Conservation (phyloP, 2,329 filamentous ascomycete genomes). For the Aspergillus udagawae region DNA sequence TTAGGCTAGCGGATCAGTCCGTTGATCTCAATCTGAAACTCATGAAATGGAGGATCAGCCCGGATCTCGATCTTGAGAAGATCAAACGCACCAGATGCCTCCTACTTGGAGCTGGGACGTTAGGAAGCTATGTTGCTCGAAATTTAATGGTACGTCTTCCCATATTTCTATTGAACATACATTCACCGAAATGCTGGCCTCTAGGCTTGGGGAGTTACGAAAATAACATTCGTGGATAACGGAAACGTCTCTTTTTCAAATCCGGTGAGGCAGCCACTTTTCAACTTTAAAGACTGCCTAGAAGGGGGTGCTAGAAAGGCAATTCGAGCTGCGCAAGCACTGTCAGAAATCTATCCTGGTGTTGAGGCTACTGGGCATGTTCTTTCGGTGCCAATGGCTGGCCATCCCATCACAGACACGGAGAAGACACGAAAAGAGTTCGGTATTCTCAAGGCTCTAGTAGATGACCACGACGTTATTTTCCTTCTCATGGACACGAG, state of each 20-base stretch:
- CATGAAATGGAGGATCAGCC: conserved; percentile 98
- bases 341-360: conserved; percentile 85
- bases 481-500: conserved; percentile 97
- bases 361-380: conserved; percentile 76
- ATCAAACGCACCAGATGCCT: conserved; percentile 90
- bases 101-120: conserved; percentile 83
- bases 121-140: conserved; percentile 89
- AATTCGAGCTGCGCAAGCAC: conserved; percentile 69
- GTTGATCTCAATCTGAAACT: conserved; percentile 95
- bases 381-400: conserved; percentile 90
- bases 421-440: conserved; percentile 68
- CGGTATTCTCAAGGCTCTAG: conserved; percentile 66
- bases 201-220: conserved; percentile 83
- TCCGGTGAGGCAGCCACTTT: conserved; percentile 89
- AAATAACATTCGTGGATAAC: conserved; percentile 95
- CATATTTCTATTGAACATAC: not conserved
- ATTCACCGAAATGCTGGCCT: not conserved
- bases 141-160: conserved; percentile 63
- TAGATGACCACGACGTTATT: conserved; percentile 82
- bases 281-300: conserved; percentile 83
- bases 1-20: conserved; percentile 76
- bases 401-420: conserved; percentile 78
- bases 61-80: conserved; percentile 76
- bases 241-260: conserved; percentile 93
- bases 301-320: conserved; percentile 84